Evolutionary conservation across 257 asterid genomes (phyloP).

Genomic region (Jacaranda copaia): DNA sequence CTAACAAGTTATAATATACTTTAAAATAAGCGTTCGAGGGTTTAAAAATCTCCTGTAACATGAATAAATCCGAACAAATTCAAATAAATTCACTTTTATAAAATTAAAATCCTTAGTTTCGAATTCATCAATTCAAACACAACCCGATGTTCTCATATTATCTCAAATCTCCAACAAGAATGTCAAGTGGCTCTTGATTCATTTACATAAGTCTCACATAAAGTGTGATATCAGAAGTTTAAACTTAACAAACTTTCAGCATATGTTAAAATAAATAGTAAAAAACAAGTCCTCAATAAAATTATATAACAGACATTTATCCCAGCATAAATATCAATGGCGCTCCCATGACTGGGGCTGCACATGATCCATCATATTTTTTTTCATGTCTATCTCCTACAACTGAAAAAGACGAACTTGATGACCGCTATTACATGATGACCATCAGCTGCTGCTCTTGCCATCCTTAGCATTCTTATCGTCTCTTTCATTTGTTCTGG

Average conservation of each 20-base stretch:
- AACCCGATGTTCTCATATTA: not conserved
- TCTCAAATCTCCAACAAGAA: not conserved
- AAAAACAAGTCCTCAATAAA: too few species aligned
- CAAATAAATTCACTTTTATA: too few species aligned
- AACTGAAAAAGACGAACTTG: slow-evolving; percentile 13
- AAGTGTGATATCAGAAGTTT: too few species aligned
- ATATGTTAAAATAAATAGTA: too few species aligned
- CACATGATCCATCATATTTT: not conserved
- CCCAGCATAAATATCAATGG: slow-evolving; percentile 2
- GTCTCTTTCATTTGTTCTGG: slow-evolving; percentile 63
- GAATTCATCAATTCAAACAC: too few species aligned
- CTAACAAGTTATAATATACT: too few species aligned
- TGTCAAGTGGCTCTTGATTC: not conserved
- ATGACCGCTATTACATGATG: slow-evolving; percentile 9
- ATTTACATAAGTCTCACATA: too few species aligned
- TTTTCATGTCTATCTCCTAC: not conserved
- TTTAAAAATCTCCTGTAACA: too few species aligned
- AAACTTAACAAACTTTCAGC: too few species aligned
- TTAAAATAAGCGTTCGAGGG: too few species aligned
- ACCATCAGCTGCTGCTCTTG: slow-evolving; percentile 47
- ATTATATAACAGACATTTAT: not conserved
- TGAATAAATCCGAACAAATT: too few species aligned
- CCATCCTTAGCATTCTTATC: slow-evolving; percentile 69
- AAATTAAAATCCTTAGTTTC: too few species aligned
- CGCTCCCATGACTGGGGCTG: not conserved